A percentile compares a stretch with the other conserved stretches of the same genome.
Evolutionary conservation across 1,284 basidiomycete genomes (phyloP).

Genomic region (Melampsora larici-populina): DNA sequence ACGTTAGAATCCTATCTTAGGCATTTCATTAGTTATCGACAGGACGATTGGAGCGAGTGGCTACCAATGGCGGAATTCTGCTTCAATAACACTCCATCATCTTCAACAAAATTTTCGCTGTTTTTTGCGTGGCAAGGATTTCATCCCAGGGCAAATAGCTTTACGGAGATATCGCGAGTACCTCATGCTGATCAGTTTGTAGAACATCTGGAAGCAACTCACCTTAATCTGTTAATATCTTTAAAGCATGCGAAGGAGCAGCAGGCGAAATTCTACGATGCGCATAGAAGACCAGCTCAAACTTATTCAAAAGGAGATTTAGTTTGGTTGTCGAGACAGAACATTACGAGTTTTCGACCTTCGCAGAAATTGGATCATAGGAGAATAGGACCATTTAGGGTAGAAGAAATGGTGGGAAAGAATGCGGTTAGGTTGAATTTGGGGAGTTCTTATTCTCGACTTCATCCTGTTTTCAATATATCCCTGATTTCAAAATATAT

Average conservation of each 20-base stretch:
- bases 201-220: too few relatives aligned
- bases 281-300: too few relatives aligned
- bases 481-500: not conserved
- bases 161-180: not conserved
- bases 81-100: constrained; percentile 51
- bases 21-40: constrained; percentile 43
- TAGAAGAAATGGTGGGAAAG: not conserved
- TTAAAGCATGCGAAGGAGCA: not conserved
- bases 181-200: constrained; percentile 6
- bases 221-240: not conserved
- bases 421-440: constrained; percentile 6
- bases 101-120: constrained; percentile 52
- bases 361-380: constrained; percentile 11
- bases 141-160: constrained; percentile 47
- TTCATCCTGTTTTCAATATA: constrained; percentile 32
- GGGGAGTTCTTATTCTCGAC: not conserved
- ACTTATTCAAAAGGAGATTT: not conserved
- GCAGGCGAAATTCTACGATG: constrained; percentile 1
- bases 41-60: constrained; percentile 48
- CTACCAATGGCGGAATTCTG: constrained; percentile 52
- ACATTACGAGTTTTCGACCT: not conserved
- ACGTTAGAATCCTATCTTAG: constrained; percentile 43
- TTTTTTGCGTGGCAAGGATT: constrained; percentile 57
- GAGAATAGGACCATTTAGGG: constrained; percentile 6
- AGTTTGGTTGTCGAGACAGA: not conserved